Evolutionary conservation across 2,329 filamentous ascomycete species (phyloP), one percentile per base, ranked within the genome.

Genomic region (Teratosphaeriaceae sp.): DNA sequence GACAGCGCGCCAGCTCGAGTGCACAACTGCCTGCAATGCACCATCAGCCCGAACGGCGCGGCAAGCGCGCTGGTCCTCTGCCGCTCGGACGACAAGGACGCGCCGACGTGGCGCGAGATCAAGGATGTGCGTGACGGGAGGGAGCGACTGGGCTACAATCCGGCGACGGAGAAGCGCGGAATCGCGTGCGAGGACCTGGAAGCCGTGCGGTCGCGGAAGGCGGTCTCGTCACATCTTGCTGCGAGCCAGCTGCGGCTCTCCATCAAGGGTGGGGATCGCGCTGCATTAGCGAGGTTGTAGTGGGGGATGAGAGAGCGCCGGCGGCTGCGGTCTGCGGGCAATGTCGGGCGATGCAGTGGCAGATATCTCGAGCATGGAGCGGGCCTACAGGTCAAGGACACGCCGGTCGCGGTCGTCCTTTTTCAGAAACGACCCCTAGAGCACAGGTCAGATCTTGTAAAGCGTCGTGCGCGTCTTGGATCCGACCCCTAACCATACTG

Each of bases 141-240:
- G 35, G 54, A 58, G 27, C 41, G 56, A 22, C 44, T 58, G 33
- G 54, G 52, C 15, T 52, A 58, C 42, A 58, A 58, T 42, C 54
- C 54, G 15, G 52, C 52, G 9, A 42, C 46, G 19, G 46, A 51
- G 39, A 46, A 38, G 24, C 48, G 43, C 34, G 46, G 50, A 2
- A 51, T 57, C 21, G 47, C 45, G 5, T 40, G 23, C 13, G 55
- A 57, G 39, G 54, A 57, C 19, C 42, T 56, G n/a, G 45, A 50
- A 33, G 50, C 49, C 21, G 53, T 58, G 40, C 43, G 43, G 34
- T 48, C 50, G 22, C 45, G 45, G n/a, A 42, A 43, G 23, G 46
- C 50, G 5, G 49, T 48, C 16, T 42, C 46, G 41, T 34, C 45
- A 18, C 29, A 38, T n/a, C 31, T 46, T 30, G 20, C 22, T 21